Base-by-base conservation (phyloP, 2,329 filamentous ascomycete species). In the Pezicula neosporulosa region DNA sequence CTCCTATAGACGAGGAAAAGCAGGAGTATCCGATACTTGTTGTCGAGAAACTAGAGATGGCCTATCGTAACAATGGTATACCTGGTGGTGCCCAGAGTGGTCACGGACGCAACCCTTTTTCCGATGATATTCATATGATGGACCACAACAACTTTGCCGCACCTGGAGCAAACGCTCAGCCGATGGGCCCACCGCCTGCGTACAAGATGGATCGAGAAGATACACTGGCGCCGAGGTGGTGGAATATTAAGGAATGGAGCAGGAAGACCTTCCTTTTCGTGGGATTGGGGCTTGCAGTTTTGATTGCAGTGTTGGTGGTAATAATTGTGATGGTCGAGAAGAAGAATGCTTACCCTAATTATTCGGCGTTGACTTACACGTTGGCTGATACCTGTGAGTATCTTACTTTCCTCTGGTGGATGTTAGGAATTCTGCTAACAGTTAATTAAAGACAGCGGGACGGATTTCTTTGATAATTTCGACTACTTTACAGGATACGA, bases 191-290 rank as follows among this genome's bases (percentile, higher is more conserved):
- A 19, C 57, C 57, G 6, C 56, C 56, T 18, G 46, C 48, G 37
- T 59, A 62, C 50, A 53, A 60, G 43, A 15, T 59, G 16, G 52
- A 63, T 43, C 28, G 43, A n/a, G 49, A 56, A 3, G 54, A 50
- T 44, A 54, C 53, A 6, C 47, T 55, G 21, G 37, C 47, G 10
- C 56, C 55, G 13, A 47, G 45, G 16, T 69, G 67, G 70, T 81
- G 74, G 65, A 71, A 82, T 54, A 74, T 76, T 0, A 70, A 70
- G 46, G 71, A 71, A 44, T 86, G 82, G 82, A 68, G 74, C 38
- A 75, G 76, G 61, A 75, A 72, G 52, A 71, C 68, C 10, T 84
- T 77, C 76, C 62, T 72, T 19, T 66, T 72, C 33, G 60, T 77
- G 6, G 72, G 57, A 3, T 62, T 68, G 1, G 56, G 71, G 1